Evolutionary conservation across 768 basidiomycete species (phyloP), one percentile per base, ranked within the genome.

Genomic region (Hygrocybe coccinea): DNA sequence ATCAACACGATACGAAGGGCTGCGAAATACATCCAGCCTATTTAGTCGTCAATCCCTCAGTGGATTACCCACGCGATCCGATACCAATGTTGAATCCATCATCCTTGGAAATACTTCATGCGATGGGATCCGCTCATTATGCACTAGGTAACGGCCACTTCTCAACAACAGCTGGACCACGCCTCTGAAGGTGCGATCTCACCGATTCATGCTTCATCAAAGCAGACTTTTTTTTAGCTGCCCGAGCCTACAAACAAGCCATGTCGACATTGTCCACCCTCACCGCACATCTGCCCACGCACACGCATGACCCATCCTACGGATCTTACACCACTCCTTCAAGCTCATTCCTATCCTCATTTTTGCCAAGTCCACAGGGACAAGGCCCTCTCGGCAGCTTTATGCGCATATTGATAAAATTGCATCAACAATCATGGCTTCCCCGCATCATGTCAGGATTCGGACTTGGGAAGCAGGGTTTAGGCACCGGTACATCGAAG

Each of bases 211-310:
- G 24, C 50, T 54, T 38, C 1, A 22, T 52, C 43, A 29, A 34
- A 19, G 11, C 45, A 34, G 25, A 33, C 10, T 49, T 17, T 50
- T 50, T 21, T 56, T 21, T 58, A 89, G 89, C 89, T 56, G 69
- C 80, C 12, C 80, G 84, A 58, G 89, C 89, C 10, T 91, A 89
- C 72, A 86, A 79, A 65, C 82, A 88, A 67, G 90, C 90, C 10
- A 67, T 88, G 56, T 66, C 79, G 7, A 89, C 87, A 3, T 75
- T 92, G 17, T 72, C 83, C 2, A 77, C 82, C 25, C 70, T 91
- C 52, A 85, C 81, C n/a, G 74, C 83, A 6, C 74, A 81, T 56
- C 79, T 84, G 14, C 75, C 79, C 35, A 73, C 78, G 39, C 78
- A 82, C 54, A 75, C 79, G 19, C 79, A 82, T 44, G 83, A 86